Base-by-base conservation (phyloP, 257 asterid genomes). In the Solanum paucissectum region DNA sequence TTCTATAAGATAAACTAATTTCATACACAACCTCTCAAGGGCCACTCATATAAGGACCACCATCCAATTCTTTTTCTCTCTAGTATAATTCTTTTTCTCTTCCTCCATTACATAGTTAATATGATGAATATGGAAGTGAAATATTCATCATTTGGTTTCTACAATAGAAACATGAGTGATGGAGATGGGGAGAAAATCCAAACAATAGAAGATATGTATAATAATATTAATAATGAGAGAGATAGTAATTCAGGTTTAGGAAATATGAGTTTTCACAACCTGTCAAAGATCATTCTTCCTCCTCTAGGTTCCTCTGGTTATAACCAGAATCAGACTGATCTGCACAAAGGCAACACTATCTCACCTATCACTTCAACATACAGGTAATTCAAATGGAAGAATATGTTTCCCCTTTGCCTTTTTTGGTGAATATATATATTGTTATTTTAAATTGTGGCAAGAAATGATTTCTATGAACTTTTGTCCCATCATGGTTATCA, bases 301-400 rank as follows among this genome's bases (percentile, higher is more conserved):
- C 98, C 98, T 9, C 90, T 96, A 71, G 99, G 99, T 38, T 91
- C 92, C 86, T 90, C 98, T 18, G 92, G 86, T 52, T 71, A 38
- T 42, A 87, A 36, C 84, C 91, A 69, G 3, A 79, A 79, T 46
- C 85, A 79, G 40, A 74, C 68, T 58, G 25, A 58, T 32, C 75
- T 73, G 8, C 62, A 69, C 14, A 83, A 38, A 36, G 87, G 92
- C 29, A 92, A 86, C 75, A 89, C 93, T 86, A 91, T 96, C 86
- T 92, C 92, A 55, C 98, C 98, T 58, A 93, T 93, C 98, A 93
- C 91, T 77, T 90, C 99, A 7, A 91, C 89, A 90, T 96, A 95
- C 94, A 88, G 98, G 99, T 96, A 2, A 89, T 9, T 66, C 16
- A 14, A n/a, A 29, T 68, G 16, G 13, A 60, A 23, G 27, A 36